These are phyloP conservation scores for Effrenium voratum DNA, from an alignment of 73 alveolate genomes.

Conservation along the genomic window DNA sequence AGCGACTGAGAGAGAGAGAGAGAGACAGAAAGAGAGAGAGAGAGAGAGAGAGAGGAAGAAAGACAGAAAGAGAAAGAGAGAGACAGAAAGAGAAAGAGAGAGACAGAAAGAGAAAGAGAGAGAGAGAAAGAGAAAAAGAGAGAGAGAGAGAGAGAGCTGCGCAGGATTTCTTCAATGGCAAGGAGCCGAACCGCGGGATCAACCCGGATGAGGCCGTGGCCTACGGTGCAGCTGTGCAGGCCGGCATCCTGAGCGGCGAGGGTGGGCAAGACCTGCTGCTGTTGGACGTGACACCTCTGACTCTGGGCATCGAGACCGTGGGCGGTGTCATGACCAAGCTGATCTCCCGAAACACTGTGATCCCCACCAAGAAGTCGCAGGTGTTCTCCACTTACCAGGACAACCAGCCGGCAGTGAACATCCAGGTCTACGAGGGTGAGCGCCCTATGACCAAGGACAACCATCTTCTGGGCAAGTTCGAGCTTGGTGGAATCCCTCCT, in stretches of 20 bases:
- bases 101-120: too few relatives aligned
- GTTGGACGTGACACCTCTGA: constrained; percentile 99
- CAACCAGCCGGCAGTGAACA: constrained; percentile 94
- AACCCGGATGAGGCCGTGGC: constrained; percentile 99
- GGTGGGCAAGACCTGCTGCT: constrained; percentile 97
- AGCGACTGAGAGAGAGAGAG: too few relatives aligned
- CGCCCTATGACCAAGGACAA: constrained; percentile 99
- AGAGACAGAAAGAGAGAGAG: too few relatives aligned
- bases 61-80: too few relatives aligned
- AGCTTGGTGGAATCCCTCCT: constrained; percentile 98
- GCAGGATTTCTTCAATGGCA: too few relatives aligned
- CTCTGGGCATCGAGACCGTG: constrained; percentile 99
- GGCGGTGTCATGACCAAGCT: constrained; percentile 99
- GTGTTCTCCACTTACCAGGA: constrained; percentile 99
- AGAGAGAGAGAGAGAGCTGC: too few relatives aligned
- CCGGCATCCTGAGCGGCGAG: constrained; percentile 99
- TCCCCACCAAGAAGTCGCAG: constrained; percentile 99
- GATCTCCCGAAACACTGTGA: constrained; percentile 99
- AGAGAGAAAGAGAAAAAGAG: too few relatives aligned
- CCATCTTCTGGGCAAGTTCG: constrained; percentile 98
- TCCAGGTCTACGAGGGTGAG: constrained; percentile 99
- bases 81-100: too few relatives aligned
- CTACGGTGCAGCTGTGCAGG: constrained; percentile 99
- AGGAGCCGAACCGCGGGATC: too few relatives aligned
- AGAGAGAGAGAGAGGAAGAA: too few relatives aligned